phyloP scores from a whole-genome alignment of 345 rosid species.

The Aquilaria yunnanensis region DNA sequence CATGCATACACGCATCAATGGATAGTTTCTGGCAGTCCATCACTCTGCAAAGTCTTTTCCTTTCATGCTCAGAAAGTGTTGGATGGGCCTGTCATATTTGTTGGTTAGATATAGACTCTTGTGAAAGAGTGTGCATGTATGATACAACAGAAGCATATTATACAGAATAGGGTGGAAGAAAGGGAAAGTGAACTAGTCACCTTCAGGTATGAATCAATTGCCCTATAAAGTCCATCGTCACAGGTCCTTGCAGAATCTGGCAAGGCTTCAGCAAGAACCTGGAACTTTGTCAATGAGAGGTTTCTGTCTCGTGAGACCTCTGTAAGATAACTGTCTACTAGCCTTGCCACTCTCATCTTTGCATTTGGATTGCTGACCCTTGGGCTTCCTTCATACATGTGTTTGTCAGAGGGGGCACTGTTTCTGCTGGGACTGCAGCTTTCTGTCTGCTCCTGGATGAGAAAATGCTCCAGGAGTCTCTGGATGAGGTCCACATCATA shows the following conservation, averaged over 20 bases:
- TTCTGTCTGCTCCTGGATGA: conserved; percentile 86
- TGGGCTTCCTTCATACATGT: conserved; percentile 42
- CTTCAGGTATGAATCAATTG: conserved; percentile 94
- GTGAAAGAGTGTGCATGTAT: neutral
- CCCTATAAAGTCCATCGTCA: conserved; percentile 96
- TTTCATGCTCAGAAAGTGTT: conserved; percentile 85
- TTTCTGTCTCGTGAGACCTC: conserved; percentile 95
- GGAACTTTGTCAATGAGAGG: conserved; percentile 82
- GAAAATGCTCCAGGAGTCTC: conserved; percentile 89
- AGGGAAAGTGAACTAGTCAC: conserved; percentile 17
- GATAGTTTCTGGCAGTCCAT: conserved; percentile 99
- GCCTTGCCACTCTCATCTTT: conserved; percentile 94
- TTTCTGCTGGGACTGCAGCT: conserved; percentile 66
- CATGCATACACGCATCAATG: conserved; percentile 95
- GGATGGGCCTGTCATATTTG: conserved; percentile 72
- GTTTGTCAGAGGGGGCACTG: conserved; percentile 46
- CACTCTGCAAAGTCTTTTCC: conserved; percentile 88
- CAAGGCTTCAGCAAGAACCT: conserved; percentile 90
- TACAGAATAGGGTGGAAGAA: neutral
- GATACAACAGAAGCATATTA: neutral
- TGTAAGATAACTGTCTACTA: conserved; percentile 93
- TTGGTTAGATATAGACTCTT: conserved; percentile 1
- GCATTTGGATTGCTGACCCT: conserved; percentile 51
- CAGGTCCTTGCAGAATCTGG: conserved; percentile 96
- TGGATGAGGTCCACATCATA: conserved; percentile 94